Conservation (phyloP, 495 filamentous ascomycete species). For the Symbiotaphrina buchneri region DNA sequence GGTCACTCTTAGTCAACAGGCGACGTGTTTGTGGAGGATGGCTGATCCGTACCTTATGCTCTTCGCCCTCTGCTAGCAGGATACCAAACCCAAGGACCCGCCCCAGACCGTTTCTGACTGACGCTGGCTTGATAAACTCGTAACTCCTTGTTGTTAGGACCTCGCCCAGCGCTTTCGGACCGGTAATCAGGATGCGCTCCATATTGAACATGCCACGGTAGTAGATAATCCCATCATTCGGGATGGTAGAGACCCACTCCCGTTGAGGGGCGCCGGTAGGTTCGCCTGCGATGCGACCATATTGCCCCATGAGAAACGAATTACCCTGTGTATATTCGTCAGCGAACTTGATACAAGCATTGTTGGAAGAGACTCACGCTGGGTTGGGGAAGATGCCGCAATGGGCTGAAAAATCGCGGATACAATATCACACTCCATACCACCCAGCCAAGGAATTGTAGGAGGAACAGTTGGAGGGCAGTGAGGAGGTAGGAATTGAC, state of each 20-base stretch:
- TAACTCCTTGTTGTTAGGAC: constrained; percentile 47
- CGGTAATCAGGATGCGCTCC: constrained; percentile 32
- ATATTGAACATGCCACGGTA: constrained; percentile 46
- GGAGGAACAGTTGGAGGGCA: constrained; percentile 4
- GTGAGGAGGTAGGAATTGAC: neutral
- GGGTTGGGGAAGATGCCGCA: constrained; percentile 37
- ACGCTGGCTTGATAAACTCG: constrained; percentile 51
- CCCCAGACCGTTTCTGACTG: constrained; percentile 30
- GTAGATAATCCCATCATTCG: constrained; percentile 74
- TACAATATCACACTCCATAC: constrained; percentile 37
- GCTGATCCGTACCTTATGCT: constrained; percentile 33
- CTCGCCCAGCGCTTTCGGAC: constrained; percentile 23
- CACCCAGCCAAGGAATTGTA: constrained; percentile 8
- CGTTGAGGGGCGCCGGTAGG: constrained; percentile 35
- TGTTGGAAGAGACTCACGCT: constrained; percentile 14
- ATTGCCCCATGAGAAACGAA: constrained; percentile 30
- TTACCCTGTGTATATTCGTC: constrained; percentile 11
- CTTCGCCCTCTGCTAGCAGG: constrained; percentile 66
- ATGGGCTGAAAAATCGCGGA: constrained; percentile 50
- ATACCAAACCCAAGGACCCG: constrained; percentile 54
- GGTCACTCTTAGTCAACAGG: neutral
- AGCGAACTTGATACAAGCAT: constrained; percentile 1
- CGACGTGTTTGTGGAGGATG: constrained; percentile 1
- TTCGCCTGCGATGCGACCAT: constrained; percentile 24
- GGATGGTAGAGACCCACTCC: constrained; percentile 50